phyloP scores from a whole-genome alignment of 345 rosid species.

The Citrus australasica region DNA sequence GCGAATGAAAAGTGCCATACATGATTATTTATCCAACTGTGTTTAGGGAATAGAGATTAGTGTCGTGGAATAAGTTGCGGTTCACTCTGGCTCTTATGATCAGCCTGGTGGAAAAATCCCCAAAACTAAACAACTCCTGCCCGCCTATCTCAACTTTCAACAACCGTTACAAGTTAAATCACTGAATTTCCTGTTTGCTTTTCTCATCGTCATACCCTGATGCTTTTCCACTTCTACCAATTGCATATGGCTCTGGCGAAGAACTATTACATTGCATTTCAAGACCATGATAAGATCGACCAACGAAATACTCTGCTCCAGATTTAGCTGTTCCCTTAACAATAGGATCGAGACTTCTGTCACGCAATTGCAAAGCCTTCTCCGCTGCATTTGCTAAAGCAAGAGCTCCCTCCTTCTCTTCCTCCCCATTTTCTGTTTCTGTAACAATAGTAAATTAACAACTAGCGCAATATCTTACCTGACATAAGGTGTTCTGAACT shows the following conservation, averaged over 20 bases:
- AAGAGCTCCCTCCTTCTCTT: conserved; percentile 43
- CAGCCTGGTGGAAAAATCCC: not conserved
- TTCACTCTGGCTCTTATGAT: too few species aligned
- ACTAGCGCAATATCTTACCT: not conserved
- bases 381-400: conserved; percentile 60
- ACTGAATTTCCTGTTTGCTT: conserved; percentile 12
- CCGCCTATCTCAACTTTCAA: not conserved
- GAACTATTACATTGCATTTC: conserved; percentile 46
- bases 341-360: conserved; percentile 30
- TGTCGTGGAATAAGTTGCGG: too few species aligned
- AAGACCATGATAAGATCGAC: conserved; percentile 73
- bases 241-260: conserved; percentile 43
- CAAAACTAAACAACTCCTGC: not conserved
- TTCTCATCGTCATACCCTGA: conserved; percentile 54
- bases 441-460: conserved; percentile 14
- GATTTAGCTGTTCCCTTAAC: conserved; percentile 60
- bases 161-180: not conserved
- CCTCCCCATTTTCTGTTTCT: conserved; percentile 27
- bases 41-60: not conserved
- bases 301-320: conserved; percentile 71
- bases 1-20: not conserved
- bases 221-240: conserved; percentile 86
- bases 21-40: not conserved
- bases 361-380: conserved; percentile 65
- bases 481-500: not conserved